These are phyloP conservation scores for Stereum hirsutum DNA, from an alignment of 1,284 basidiomycete species.

Conservation along the genomic window DNA sequence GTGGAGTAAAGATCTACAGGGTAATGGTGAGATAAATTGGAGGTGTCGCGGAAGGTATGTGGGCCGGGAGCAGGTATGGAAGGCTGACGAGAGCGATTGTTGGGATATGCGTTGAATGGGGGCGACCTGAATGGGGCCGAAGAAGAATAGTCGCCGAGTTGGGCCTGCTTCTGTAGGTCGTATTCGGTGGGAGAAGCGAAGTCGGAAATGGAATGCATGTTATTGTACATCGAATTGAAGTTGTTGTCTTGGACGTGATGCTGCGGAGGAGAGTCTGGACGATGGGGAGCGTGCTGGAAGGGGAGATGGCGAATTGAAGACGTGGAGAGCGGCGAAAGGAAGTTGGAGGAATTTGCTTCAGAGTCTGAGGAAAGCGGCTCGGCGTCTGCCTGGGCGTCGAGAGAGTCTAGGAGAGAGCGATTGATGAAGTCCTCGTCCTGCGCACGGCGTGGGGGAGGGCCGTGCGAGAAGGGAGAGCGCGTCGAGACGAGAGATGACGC, in stretches of 20 bases:
- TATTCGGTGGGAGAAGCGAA: conserved; percentile 25
- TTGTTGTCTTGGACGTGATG: conserved; percentile 22
- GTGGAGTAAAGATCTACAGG: conserved; percentile 20
- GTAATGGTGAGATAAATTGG: conserved; percentile 17
- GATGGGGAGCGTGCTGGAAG: conserved; percentile 27
- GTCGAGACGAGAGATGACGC: conserved; percentile 41
- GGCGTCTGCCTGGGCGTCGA: conserved; percentile 73
- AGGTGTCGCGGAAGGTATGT: conserved; percentile 24
- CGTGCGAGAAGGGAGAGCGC: conserved; percentile 21
- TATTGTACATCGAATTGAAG: conserved; percentile 38
- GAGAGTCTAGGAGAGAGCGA: conserved; percentile 67
- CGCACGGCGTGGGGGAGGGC: conserved; percentile 24
- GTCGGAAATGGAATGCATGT: conserved; percentile 26
- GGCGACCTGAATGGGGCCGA: conserved; percentile 22
- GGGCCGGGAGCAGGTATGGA: conserved; percentile 9
- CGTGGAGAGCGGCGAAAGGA: conserved; percentile 37
- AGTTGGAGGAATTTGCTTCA: conserved; percentile 39
- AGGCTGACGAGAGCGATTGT: conserved; percentile 21
- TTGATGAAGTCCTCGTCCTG: conserved; percentile 77
- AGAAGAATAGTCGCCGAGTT: conserved; percentile 30
- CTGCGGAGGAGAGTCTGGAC: conserved; percentile 36
- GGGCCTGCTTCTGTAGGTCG: conserved; percentile 29
- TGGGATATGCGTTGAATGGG: conserved; percentile 25
- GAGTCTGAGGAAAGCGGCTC: conserved; percentile 53
- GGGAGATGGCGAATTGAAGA: conserved; percentile 46